phyloP scores from a whole-genome alignment of 2,329 filamentous ascomycete genomes.

The Gnomoniopsis smithogilvyi region DNA sequence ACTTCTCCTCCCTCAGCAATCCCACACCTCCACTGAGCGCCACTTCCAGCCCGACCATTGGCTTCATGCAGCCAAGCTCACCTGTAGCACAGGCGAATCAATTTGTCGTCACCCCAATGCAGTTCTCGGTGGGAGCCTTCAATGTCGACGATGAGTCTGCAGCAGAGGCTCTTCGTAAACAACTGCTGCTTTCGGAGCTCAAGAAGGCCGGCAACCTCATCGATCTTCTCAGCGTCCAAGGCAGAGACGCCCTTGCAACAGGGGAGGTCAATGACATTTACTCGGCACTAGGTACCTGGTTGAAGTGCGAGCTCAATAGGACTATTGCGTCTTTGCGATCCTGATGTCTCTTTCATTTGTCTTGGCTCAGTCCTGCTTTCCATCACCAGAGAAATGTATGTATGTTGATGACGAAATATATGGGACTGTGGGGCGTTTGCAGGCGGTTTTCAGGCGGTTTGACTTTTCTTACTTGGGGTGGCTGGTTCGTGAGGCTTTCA shows the following conservation, averaged over 20 bases:
- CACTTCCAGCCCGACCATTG: conserved; percentile 11
- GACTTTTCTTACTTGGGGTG: no score
- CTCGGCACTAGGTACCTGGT: conserved; percentile 16
- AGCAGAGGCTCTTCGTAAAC: conserved; percentile 13
- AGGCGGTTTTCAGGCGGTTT: no score
- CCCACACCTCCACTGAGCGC: conserved; percentile 16
- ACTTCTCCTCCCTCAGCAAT: conserved; percentile 9
- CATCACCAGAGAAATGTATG: no score
- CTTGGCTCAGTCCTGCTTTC: no score
- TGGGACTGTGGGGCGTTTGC: no score
- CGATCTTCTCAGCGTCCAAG: conserved; percentile 15
- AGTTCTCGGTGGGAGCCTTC: conserved; percentile 17
- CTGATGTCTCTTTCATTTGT: neutral
- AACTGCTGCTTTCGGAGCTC: conserved; percentile 18
- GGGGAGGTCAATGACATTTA: conserved; percentile 15
- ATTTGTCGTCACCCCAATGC: conserved; percentile 17
- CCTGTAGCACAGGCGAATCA: neutral
- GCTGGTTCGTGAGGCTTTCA: no score
- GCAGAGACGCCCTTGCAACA: neutral
- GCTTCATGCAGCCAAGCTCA: conserved; percentile 6
- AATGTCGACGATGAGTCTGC: conserved; percentile 18
- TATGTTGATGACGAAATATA: no score
- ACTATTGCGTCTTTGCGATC: conserved; percentile 12
- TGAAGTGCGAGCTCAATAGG: conserved; percentile 17
- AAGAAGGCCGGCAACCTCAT: conserved; percentile 17